These are phyloP conservation scores for Nothomitra cinnamomea DNA, from an alignment of 2,329 filamentous ascomycete genomes.

Conservation along the genomic window DNA sequence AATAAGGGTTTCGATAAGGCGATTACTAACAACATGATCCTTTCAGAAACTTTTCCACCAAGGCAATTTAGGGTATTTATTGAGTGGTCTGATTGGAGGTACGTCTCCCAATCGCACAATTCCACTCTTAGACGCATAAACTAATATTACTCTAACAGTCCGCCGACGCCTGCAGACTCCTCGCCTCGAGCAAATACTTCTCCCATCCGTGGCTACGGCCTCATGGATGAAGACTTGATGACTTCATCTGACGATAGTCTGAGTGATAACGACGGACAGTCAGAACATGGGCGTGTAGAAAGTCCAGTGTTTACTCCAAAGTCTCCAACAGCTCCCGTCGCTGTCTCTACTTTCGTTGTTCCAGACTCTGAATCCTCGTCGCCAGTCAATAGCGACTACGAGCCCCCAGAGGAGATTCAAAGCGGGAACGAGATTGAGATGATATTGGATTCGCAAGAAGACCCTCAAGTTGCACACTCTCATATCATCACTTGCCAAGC, in stretches of 20 bases:
- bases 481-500: neutral
- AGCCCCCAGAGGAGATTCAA: neutral
- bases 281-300: neutral
- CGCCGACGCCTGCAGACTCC: neutral
- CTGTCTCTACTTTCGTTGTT: neutral
- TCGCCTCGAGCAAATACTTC: neutral
- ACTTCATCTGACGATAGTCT: neutral
- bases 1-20: neutral
- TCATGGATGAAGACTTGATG: neutral
- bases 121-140: neutral
- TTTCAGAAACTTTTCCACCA: neutral
- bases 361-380: neutral
- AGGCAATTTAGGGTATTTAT: constrained; percentile 1
- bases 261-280: neutral
- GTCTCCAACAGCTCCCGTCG: neutral
- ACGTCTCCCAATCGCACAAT: neutral
- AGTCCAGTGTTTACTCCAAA: neutral
- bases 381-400: neutral
- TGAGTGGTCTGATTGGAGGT: constrained; percentile 2
- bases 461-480: neutral
- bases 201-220: neutral
- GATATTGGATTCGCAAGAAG: neutral
- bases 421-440: too few species aligned
- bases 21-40: neutral
- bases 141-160: neutral